Evolutionary conservation across 768 basidiomycete species (phyloP).

Genomic region (Megacollybia marginata): DNA sequence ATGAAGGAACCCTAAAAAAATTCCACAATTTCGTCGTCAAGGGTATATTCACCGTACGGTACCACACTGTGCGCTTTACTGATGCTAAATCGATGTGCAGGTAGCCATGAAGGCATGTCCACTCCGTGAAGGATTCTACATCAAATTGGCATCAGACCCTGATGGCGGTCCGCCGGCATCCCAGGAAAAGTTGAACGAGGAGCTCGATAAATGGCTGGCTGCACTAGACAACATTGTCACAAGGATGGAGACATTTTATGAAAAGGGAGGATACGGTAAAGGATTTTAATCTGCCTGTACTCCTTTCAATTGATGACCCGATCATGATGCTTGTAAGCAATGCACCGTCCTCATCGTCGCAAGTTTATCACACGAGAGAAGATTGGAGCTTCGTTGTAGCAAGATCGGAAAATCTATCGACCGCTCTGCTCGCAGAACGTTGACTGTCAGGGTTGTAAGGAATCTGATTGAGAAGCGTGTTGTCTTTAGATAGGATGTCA

Average conservation of each 20-base stretch:
- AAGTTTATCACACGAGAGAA: too few species aligned
- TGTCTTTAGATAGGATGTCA: too few species aligned
- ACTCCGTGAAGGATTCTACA: slow-evolving; percentile 60
- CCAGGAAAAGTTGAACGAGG: slow-evolving; percentile 45
- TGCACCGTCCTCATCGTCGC: too few species aligned
- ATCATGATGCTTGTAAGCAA: too few species aligned
- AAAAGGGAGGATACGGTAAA: slow-evolving; percentile 48
- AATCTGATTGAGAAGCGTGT: too few species aligned
- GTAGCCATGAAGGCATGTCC: slow-evolving; percentile 63
- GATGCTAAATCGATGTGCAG: slow-evolving; percentile 18
- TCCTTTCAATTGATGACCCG: too few species aligned
- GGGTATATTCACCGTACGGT: slow-evolving; percentile 45
- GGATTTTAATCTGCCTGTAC: slow-evolving; percentile 25
- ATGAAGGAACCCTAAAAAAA: slow-evolving; percentile 75
- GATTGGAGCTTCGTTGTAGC: too few species aligned
- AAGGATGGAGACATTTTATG: slow-evolving; percentile 54
- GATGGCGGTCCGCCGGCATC: slow-evolving; percentile 38
- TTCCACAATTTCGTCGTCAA: slow-evolving; percentile 77
- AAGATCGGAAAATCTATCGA: too few species aligned
- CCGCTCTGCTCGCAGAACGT: too few species aligned
- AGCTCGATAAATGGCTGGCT: slow-evolving; percentile 60
- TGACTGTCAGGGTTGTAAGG: too few species aligned
- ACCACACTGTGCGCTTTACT: neutral
- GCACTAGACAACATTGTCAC: slow-evolving; percentile 49
- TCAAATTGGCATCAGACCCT: slow-evolving; percentile 55